Evolutionary conservation across 305 asterid species (phyloP).

Genomic region (Ilex paraguariensis): DNA sequence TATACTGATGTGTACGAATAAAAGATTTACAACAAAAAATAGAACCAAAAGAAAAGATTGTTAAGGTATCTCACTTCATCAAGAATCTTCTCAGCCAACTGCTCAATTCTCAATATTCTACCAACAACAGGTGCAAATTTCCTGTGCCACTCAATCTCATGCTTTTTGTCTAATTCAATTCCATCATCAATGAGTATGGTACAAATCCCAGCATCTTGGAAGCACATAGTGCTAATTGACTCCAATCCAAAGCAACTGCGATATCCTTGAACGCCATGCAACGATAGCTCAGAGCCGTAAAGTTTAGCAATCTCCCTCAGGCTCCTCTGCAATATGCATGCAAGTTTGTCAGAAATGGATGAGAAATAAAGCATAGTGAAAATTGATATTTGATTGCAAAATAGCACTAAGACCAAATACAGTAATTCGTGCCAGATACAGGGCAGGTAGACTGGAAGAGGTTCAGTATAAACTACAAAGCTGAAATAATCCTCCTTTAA

Average conservation of each 20-base stretch:
- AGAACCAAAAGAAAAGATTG: conserved; percentile 1
- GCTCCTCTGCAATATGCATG: conserved; percentile 53
- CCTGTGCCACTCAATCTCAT: conserved; percentile 68
- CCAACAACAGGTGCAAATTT: conserved; percentile 61
- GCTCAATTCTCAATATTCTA: conserved; percentile 80
- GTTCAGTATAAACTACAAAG: too few species aligned
- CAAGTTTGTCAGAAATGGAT: too few species aligned
- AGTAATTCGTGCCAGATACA: too few species aligned
- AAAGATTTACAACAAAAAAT: not conserved
- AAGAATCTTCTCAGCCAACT: conserved; percentile 70
- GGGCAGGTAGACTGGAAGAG: too few species aligned
- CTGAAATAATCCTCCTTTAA: too few species aligned
- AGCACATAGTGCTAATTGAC: conserved; percentile 53
- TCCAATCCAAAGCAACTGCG: conserved; percentile 65
- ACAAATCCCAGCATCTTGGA: conserved; percentile 61
- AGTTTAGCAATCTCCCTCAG: conserved; percentile 71
- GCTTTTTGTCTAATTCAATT: conserved; percentile 55
- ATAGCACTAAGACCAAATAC: too few species aligned
- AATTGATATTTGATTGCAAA: too few species aligned
- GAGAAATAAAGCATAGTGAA: too few species aligned
- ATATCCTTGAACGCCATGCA: conserved; percentile 65
- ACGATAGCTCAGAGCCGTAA: conserved; percentile 57
- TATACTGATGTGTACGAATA: too few species aligned
- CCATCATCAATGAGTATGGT: conserved; percentile 86
- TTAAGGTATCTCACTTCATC: conserved; percentile 43